Base-by-base conservation (phyloP, 768 basidiomycete species). In the Agrocybe pediades region DNA sequence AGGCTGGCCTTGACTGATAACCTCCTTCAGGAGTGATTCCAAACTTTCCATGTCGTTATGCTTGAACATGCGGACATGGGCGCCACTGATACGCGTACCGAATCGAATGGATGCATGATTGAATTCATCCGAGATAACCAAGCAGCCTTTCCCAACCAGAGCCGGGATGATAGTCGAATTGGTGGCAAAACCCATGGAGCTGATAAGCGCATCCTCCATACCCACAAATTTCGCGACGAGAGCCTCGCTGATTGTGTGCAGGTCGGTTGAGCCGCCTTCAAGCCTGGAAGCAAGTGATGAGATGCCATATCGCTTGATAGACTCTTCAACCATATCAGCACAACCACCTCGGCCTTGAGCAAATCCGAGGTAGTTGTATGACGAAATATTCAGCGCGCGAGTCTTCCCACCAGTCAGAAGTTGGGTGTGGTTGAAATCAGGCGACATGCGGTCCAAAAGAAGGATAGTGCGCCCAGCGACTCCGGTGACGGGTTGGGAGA, bases 291-390 rank as follows among this genome's bases (percentile, higher is more conserved):
- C 94, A 53, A 86, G 86, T 0, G 87, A 75, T 2, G 87, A 83
- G 16, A 95, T 71, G 21, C 96, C 96, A 65, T 95, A 95, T 3
- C 86, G 83, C 57, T 77, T 79, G 68, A 98, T 84, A 17, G 80
- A 74, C 57, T 90, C 88, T 65, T 95, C 94, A 7, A 93, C 95
- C 5, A 92, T 92, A 65, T 98, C 97, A 7, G 97, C 92, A 67
- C 95, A 97, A 6, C 91, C 90, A 13, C 97, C 97, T 2, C 83
- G 82, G 15, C 88, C 90, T 67, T 96, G 93, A 0, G 96, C 97
- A 65, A 99, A 99, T 3, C 97, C 97, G 63, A 99, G 92, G 68
- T 98, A 99, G 74, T 98, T 99, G 78, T 99, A 99, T 7, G 94
- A 97, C 0, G 95, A 95, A 60, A 98, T 90, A 70, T 99, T 99